These are phyloP conservation scores for Suillus luteus DNA, from an alignment of 768 basidiomycete species.

Conservation along the genomic window DNA sequence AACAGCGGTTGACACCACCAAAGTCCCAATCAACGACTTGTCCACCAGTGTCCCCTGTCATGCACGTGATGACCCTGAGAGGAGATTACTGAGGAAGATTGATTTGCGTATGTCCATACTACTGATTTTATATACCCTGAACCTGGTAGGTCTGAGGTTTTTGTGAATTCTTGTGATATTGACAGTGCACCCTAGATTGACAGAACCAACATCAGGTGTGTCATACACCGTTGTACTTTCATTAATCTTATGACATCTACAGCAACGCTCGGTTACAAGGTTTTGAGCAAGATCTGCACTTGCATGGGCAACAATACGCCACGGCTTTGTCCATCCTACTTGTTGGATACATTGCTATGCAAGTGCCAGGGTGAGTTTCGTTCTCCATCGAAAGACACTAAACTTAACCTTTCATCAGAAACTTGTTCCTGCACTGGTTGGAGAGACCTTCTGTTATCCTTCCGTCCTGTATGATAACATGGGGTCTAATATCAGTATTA, in stretches of 20 bases:
- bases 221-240: background rate
- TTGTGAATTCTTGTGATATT: background rate
- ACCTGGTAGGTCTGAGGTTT: background rate
- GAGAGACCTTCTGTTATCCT: slow-evolving; percentile 32
- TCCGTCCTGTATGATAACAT: slow-evolving; percentile 31
- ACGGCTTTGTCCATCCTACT: slow-evolving; percentile 28
- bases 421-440: slow-evolving; percentile 35
- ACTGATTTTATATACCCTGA: background rate
- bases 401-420: slow-evolving; percentile 15
- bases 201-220: background rate
- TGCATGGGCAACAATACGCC: slow-evolving; percentile 25
- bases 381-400: background rate
- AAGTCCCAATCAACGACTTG: background rate
- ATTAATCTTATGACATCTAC: background rate
- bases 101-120: background rate
- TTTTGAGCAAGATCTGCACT: slow-evolving; percentile 25
- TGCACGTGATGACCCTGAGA: background rate
- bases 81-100: background rate
- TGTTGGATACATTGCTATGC: slow-evolving; percentile 30
- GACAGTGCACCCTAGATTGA: background rate
- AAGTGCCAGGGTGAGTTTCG: slow-evolving; percentile 20
- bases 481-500: slow-evolving; percentile 40
- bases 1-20: background rate
- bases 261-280: slow-evolving; percentile 28
- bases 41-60: background rate